Base-by-base conservation (phyloP, 192 early-diverging fungal species). In the Pilaira anomala region DNA sequence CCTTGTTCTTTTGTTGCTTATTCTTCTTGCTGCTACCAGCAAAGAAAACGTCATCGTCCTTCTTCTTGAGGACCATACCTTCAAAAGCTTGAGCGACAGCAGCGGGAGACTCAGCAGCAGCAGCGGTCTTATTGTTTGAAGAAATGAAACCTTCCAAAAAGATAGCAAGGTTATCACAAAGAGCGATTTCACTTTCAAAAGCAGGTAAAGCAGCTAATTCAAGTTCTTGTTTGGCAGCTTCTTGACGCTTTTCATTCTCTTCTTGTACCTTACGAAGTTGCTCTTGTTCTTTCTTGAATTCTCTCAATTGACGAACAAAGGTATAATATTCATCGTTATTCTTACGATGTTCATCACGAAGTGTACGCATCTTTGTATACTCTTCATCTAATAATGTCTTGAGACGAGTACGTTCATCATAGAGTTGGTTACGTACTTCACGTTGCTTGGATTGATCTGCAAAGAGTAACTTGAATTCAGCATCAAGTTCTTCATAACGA, bases 161-260 rank as follows among this genome's bases (percentile, higher is more conserved):
- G 28, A 79, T 76, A 65, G 94, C 86, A 51, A 98, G 77, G 54
- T 83, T 85, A 59, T 88, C 87, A 82, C 93, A 95, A 50, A 79
- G 82, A 72, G 78, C 68, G 67, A 98, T 95, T 73, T 98, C 95
- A 68, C 81, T 80, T 51, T 85, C 77, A 78, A 85, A 98, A 6
- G 95, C 94, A 29, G 93, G 92, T 26, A 91, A 76, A 58, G 93
- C 87, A 40, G 95, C 95, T 49, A 87, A 77, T 66, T 96, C 95
- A 48, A 85, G 86, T 72, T 93, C 90, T 61, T 85, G 75, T 69
- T 88, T 80, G 12, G 89, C 90, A 48, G 83, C 69, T 41, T 77
- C 84, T 58, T 84, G 65, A n/a, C 88, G 83, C 69, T 86, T 83
- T 58, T 86, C 85, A 54, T 82, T 78, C 62, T 84, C 79, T 63